These are phyloP conservation scores for Haplographium delicatum DNA, from an alignment of 495 filamentous ascomycete genomes.

Conservation along the genomic window DNA sequence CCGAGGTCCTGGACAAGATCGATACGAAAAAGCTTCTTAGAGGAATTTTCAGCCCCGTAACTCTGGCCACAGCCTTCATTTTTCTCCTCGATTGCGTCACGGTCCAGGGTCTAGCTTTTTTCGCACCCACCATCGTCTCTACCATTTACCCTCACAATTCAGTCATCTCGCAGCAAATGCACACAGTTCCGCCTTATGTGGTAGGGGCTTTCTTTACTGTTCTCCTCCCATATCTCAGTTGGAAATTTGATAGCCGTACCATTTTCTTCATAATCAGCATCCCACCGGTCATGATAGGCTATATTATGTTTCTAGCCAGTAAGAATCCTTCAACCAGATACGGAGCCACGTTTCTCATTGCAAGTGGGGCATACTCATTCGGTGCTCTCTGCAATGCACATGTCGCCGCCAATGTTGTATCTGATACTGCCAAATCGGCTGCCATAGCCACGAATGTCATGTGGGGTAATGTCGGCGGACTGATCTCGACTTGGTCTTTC, in stretches of 20 bases:
- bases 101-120: slow-evolving; percentile 71
- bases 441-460: slow-evolving; percentile 65
- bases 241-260: slow-evolving; percentile 52
- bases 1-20: slow-evolving; percentile 61
- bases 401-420: slow-evolving; percentile 63
- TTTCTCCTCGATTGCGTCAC: slow-evolving; percentile 72
- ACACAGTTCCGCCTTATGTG: slow-evolving; percentile 67
- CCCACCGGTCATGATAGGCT: slow-evolving; percentile 58
- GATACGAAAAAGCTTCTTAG: slow-evolving; percentile 52
- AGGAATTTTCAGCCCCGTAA: slow-evolving; percentile 58
- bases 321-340: slow-evolving; percentile 50
- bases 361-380: slow-evolving; percentile 61
- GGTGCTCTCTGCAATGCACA: slow-evolving; percentile 63
- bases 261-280: slow-evolving; percentile 57
- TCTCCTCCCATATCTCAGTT: slow-evolving; percentile 54
- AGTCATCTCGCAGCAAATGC: slow-evolving; percentile 56
- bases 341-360: slow-evolving; percentile 66
- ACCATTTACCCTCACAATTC: slow-evolving; percentile 58
- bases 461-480: slow-evolving; percentile 66
- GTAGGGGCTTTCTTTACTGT: slow-evolving; percentile 65
- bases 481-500: slow-evolving; percentile 69
- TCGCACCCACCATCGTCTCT: slow-evolving; percentile 63
- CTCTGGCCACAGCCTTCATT: slow-evolving; percentile 57
- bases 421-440: slow-evolving; percentile 60
- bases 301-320: slow-evolving; percentile 66